Percentiles rank a stretch among this genome's conserved stretches.
phyloP scores from a whole-genome alignment of 768 basidiomycete species.

The Mycena rosella region DNA sequence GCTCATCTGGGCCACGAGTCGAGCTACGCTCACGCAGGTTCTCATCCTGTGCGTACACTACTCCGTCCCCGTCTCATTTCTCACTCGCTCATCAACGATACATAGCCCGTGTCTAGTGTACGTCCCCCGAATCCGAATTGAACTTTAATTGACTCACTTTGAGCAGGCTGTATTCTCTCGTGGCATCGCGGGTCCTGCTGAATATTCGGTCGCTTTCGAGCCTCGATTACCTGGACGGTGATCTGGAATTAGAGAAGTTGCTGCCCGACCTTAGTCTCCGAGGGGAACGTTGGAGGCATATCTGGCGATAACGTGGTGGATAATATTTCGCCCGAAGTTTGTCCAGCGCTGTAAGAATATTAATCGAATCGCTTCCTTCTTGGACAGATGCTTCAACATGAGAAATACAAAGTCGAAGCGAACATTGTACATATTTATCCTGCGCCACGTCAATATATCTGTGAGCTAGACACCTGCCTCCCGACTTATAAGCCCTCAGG shows the following conservation, averaged over 20 bases:
- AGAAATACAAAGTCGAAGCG: no score
- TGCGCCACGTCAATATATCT: no score
- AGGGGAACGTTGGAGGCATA: no score
- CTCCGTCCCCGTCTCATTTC: not conserved
- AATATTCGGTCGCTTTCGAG: conserved; percentile 1
- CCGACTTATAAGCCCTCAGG: no score
- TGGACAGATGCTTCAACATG: no score
- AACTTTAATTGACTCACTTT: not conserved
- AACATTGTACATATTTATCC: no score
- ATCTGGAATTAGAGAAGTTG: not conserved
- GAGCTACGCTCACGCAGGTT: conserved; percentile 21
- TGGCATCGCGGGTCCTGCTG: conserved; percentile 11
- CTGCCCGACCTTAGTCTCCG: no score
- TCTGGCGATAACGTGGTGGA: no score
- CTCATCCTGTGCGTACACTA: conserved; percentile 4
- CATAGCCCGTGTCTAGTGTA: conserved; percentile 10
- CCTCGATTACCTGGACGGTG: not conserved
- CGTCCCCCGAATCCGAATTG: not conserved
- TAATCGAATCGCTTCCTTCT: no score
- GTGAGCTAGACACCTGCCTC: no score
- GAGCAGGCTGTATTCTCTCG: conserved; percentile 6
- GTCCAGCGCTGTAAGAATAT: no score
- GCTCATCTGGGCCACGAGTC: conserved; percentile 12
- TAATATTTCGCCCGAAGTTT: no score
- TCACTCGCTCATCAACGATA: not conserved